Conservation (phyloP, 1,284 basidiomycete genomes). For the Ganoderma sp. region DNA sequence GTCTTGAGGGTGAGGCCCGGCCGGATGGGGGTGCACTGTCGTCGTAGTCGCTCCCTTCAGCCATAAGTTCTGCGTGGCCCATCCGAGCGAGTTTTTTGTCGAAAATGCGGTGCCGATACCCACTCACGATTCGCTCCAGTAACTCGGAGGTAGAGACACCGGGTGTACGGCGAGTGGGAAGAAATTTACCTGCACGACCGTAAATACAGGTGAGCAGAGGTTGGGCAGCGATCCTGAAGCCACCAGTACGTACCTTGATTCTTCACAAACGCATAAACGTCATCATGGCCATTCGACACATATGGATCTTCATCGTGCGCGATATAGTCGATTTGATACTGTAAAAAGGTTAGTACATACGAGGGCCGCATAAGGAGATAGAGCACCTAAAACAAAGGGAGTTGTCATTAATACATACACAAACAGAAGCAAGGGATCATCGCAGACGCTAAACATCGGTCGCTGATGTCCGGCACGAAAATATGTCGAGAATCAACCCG, state of each 20-base stretch:
- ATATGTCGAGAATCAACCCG: not conserved
- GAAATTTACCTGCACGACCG: slow-evolving; percentile 76
- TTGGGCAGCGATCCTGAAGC: not conserved
- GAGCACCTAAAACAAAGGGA: slow-evolving; percentile 20
- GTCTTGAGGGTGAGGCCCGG: slow-evolving; percentile 26
- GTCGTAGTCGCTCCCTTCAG: slow-evolving; percentile 45
- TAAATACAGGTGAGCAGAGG: not conserved
- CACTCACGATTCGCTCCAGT: slow-evolving; percentile 86
- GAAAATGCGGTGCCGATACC: slow-evolving; percentile 83
- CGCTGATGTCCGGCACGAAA: not conserved
- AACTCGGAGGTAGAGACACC: slow-evolving; percentile 94
- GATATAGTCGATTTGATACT: slow-evolving; percentile 73
- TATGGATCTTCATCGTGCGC: slow-evolving; percentile 95
- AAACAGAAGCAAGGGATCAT: not conserved
- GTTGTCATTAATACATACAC: not conserved
- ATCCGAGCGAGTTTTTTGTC: slow-evolving; percentile 91
- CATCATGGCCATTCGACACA: slow-evolving; percentile 72
- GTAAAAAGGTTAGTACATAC: not conserved
- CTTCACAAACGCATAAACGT: slow-evolving; percentile 89
- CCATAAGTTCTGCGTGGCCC: slow-evolving; percentile 73
- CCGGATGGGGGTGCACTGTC: slow-evolving; percentile 35
- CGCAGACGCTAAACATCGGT: not conserved
- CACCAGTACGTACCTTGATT: slow-evolving; percentile 60
- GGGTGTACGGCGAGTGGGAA: slow-evolving; percentile 94
- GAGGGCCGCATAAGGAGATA: not conserved